phyloP scores from a whole-genome alignment of 176 grass and related monocot genomes.

The Pontederia paniculata region DNA sequence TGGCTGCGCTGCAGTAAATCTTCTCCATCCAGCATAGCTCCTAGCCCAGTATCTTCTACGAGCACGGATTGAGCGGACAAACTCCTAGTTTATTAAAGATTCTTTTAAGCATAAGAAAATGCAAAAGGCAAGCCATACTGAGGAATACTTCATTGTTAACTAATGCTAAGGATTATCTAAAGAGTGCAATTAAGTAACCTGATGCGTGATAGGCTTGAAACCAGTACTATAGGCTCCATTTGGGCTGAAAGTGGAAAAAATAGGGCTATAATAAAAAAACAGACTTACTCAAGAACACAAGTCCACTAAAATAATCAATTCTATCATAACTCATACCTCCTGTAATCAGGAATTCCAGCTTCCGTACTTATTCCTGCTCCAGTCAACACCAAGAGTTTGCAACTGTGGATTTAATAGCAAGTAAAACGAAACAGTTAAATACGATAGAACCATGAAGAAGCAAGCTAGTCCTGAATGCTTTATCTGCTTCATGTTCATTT shows the following conservation, averaged over 20 bases:
- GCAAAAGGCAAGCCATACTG: slow-evolving; percentile 1
- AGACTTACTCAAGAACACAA: neutral
- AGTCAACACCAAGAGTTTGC: slow-evolving; percentile 80
- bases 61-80: slow-evolving; percentile 57
- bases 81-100: slow-evolving; percentile 41
- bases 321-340: slow-evolving; percentile 42
- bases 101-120: slow-evolving; percentile 9
- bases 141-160: neutral
- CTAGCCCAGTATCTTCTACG: slow-evolving; percentile 85
- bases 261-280: neutral
- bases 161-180: neutral
- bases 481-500: neutral
- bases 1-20: slow-evolving; percentile 62
- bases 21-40: slow-evolving; percentile 95
- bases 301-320: neutral
- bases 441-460: slow-evolving; percentile 8
- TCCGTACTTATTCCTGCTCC: slow-evolving; percentile 94
- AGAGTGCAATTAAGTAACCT: slow-evolving; percentile 27
- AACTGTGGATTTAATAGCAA: slow-evolving; percentile 36
- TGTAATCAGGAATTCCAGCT: slow-evolving; percentile 94
- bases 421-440: slow-evolving; percentile 22
- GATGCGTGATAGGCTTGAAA: slow-evolving; percentile 97
- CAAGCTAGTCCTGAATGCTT: neutral
- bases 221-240: slow-evolving; percentile 95
- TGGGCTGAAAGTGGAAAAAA: slow-evolving; percentile 40